A percentile compares a stretch with the other conserved stretches of the same genome.
phyloP scores from a whole-genome alignment of 2,329 filamentous ascomycete genomes.

The Microsporum canis region DNA sequence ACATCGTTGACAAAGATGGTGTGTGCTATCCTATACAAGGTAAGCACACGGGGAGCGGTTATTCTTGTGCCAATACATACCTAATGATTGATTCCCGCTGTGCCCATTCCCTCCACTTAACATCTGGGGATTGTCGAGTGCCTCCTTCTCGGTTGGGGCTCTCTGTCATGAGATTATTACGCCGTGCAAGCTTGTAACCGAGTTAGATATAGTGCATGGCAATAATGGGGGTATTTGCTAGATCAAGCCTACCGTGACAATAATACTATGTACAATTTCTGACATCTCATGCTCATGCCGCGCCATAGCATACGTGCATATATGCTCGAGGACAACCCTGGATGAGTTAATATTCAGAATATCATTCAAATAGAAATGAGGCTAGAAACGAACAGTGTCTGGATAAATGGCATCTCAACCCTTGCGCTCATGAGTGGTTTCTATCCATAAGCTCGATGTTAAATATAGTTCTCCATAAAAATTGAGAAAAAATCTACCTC shows the following conservation, averaged over 20 bases:
- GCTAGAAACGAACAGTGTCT: constrained; percentile 13
- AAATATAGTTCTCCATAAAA: not conserved
- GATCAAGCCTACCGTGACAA: constrained; percentile 15
- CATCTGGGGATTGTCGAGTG: constrained; percentile 14
- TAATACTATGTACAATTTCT: constrained; percentile 17
- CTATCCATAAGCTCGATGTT: not conserved
- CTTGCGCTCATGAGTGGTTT: constrained; percentile 14
- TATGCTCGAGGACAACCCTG: constrained; percentile 17
- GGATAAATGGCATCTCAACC: constrained; percentile 17
- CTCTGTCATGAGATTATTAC: constrained; percentile 17
- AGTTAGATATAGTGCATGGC: not conserved
- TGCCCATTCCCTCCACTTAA: constrained; percentile 18
- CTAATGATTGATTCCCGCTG: constrained; percentile 17
- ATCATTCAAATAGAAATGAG: not conserved
- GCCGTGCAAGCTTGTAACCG: constrained; percentile 12
- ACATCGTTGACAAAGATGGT: constrained; percentile 17
- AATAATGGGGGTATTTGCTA: not conserved
- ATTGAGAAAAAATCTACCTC: constrained; percentile 9
- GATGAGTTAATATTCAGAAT: not conserved
- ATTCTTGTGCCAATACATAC: constrained; percentile 3
- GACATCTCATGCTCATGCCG: constrained; percentile 18
- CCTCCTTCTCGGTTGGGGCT: constrained; percentile 10
- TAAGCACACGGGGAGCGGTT: not conserved
- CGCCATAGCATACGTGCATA: constrained; percentile 16
- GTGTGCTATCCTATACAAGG: constrained; percentile 15